These are phyloP conservation scores for Paramyrothecium sp. DNA, from an alignment of 2,329 filamentous ascomycete species.

Conservation along the genomic window DNA sequence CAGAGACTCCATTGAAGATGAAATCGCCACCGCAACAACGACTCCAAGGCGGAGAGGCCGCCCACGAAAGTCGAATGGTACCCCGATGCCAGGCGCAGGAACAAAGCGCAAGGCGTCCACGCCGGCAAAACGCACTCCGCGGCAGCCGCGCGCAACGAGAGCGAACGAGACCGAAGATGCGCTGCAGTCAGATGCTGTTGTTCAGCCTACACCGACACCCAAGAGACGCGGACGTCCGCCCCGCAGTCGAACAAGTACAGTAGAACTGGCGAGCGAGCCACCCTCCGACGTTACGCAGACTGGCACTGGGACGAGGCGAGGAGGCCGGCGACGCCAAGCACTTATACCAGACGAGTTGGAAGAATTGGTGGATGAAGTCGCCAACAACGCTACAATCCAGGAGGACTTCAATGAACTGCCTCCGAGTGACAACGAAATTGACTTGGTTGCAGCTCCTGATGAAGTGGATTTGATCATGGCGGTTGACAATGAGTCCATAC, in stretches of 20 bases:
- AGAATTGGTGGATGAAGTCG: constrained; percentile 19
- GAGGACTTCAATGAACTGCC: constrained; percentile 11
- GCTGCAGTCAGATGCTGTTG: constrained; percentile 11
- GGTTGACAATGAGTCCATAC: constrained; percentile 16
- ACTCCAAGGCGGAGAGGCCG: constrained; percentile 42
- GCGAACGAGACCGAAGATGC: constrained; percentile 23
- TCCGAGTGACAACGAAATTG: constrained; percentile 23
- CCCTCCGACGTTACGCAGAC: constrained; percentile 13
- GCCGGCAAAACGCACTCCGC: constrained; percentile 35
- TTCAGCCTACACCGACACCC: constrained; percentile 29
- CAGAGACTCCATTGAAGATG: constrained; percentile 36
- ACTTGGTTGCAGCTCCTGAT: constrained; percentile 24
- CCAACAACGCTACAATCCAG: constrained; percentile 8
- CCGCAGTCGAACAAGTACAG: constrained; percentile 15
- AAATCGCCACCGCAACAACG: constrained; percentile 28
- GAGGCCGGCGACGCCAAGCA: constrained; percentile 17
- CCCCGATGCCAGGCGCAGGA: constrained; percentile 42
- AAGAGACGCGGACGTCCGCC: constrained; percentile 26
- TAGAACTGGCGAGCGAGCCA: constrained; percentile 23
- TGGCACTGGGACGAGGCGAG: constrained; percentile 10
- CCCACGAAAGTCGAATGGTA: constrained; percentile 50
- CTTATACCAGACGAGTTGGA: constrained; percentile 23
- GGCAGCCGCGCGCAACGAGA: constrained; percentile 29
- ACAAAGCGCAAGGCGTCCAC: constrained; percentile 46
- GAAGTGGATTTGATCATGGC: constrained; percentile 23